Percentiles rank a stretch among this genome's conserved stretches.
These are phyloP conservation scores for Viridothelium virens DNA, from an alignment of 495 filamentous ascomycete species.

Conservation along the genomic window DNA sequence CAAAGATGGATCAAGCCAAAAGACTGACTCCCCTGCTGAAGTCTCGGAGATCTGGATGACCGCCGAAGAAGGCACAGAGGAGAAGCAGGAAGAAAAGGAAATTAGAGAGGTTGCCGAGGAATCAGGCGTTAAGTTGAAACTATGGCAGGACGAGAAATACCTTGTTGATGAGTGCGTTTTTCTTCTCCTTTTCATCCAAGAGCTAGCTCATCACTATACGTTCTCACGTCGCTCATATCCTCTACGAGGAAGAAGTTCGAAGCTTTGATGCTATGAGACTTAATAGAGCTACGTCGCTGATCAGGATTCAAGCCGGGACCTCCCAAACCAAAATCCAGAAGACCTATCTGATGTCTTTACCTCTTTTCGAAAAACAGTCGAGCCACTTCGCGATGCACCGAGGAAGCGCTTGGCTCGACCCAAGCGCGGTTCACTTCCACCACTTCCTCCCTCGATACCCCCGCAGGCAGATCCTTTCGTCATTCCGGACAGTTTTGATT, in stretches of 20 bases:
- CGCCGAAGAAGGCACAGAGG: constrained; percentile 55
- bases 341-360: constrained; percentile 64
- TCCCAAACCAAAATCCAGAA: constrained; percentile 40
- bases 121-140: constrained; percentile 47
- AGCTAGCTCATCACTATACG: not conserved
- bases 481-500: constrained; percentile 47
- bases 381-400: constrained; percentile 55
- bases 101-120: constrained; percentile 43
- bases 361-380: constrained; percentile 55
- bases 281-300: constrained; percentile 5
- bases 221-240: too few species aligned
- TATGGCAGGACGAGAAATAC: constrained; percentile 65
- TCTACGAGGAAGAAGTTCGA: not conserved
- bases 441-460: constrained; percentile 47
- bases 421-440: constrained; percentile 39
- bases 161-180: constrained; percentile 60
- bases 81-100: constrained; percentile 51
- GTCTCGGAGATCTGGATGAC: constrained; percentile 63
- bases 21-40: constrained; percentile 29
- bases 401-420: constrained; percentile 43
- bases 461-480: constrained; percentile 50
- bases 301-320: constrained; percentile 44
- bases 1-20: constrained; percentile 17
- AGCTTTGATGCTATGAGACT: not conserved
- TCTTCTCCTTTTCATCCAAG: not conserved